Evolutionary conservation across 257 asterid genomes (phyloP), one percentile per base, ranked within the genome.

Genomic region (Apocynum venetum): DNA sequence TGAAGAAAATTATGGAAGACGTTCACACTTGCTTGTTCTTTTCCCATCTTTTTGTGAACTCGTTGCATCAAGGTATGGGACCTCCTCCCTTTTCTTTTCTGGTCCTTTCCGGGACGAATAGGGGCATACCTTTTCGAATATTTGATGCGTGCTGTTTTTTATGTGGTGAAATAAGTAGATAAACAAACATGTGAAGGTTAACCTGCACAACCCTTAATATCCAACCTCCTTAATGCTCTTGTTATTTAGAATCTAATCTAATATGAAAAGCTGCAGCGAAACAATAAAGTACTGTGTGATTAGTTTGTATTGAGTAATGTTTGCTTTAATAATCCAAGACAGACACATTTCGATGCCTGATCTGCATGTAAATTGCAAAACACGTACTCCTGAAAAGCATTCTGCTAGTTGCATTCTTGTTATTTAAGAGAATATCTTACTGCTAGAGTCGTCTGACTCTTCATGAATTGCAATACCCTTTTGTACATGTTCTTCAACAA

Each of bases 1-100:
- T 44, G 83, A 74, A 76, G 90, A 83, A 64, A 83, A 79, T 75
- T 78, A 47, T 70, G 85, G 79, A 76, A 85, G 87, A 61, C 91
- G 91, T 46, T 80, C 96, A 11, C 99, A 96, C 87, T 88, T 96
- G 84, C 87, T 96, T 83, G 91, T 91, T 81, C 88, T 96, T 77
- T 87, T 93, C 73, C 95, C 99, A 76, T 83, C 98, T 60, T 88
- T 96, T 51, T 90, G 98, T 85, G 99, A 96, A 77, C 99, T 96
- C 78, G 98, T 96, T 73, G 77, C 88, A 79, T 91, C 99, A 79
- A 91, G 99, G 99, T 96, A 90, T 63, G 82, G 14, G 12, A 31
- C 53, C 53, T 47, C 40, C 49, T n/a, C 51, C 65, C 20, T 55
- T 17, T 55, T 6, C 17, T 25, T 55, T 17, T n/a, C 2, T 25